Percentiles rank a stretch among this genome's conserved stretches.
Conservation (phyloP, 2,329 filamentous ascomycete species). For the Emmonsiellopsis sp. region DNA sequence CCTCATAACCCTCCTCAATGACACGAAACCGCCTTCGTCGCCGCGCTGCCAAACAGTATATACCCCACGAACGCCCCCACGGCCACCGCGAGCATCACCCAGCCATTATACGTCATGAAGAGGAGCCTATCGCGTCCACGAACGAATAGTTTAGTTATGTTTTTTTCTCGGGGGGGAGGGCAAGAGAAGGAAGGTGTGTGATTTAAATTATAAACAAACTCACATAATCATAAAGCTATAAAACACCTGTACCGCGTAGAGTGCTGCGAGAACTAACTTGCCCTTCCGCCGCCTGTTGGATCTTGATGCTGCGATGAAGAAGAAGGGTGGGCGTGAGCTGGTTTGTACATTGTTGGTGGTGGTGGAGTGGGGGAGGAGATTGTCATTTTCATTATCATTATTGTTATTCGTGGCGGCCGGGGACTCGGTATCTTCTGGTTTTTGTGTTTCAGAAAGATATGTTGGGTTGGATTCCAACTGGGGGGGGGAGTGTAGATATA, state of each 20-base stretch:
- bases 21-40: constrained; percentile 81
- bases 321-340: constrained; percentile 58
- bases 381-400: constrained; percentile 19
- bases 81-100: constrained; percentile 88
- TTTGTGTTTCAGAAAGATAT: constrained; percentile 1
- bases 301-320: constrained; percentile 47
- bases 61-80: constrained; percentile 86
- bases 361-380: constrained; percentile 6
- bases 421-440: constrained; percentile 2
- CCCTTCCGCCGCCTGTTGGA: constrained; percentile 56
- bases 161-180: background rate
- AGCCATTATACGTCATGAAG: constrained; percentile 99
- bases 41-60: constrained; percentile 64
- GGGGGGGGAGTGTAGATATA: background rate
- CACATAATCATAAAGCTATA: constrained; percentile 99
- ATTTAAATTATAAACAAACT: too few species aligned
- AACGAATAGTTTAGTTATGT: background rate
- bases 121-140: constrained; percentile 58
- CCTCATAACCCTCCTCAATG: constrained; percentile 50
- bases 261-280: constrained; percentile 66
- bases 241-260: constrained; percentile 93
- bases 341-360: constrained; percentile 32
- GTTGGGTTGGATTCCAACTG: background rate
- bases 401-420: background rate
- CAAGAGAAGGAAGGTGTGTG: background rate